A percentile compares a stretch with the other conserved stretches of the same genome.
phyloP scores from a whole-genome alignment of 352 stramenopile genomes.

The Pythium biforme region DNA sequence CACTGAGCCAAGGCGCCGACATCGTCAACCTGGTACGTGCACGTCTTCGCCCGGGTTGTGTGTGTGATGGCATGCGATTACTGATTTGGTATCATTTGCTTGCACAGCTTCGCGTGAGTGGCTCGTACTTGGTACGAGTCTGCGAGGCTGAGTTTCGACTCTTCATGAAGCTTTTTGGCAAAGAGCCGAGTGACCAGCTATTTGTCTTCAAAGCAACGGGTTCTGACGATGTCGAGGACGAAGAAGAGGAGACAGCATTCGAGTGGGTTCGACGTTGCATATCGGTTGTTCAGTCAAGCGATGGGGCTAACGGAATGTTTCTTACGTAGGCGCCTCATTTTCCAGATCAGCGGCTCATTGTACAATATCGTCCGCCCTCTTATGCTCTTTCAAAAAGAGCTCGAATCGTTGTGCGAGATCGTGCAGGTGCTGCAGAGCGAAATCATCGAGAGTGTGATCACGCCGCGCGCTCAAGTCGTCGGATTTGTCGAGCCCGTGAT shows the following conservation, averaged over 20 bases:
- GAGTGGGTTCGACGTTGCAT: conserved; percentile 37
- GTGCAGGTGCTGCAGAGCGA: conserved; percentile 78
- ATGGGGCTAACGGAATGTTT: background rate
- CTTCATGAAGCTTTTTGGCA: conserved; percentile 69
- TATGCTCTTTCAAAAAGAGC: conserved; percentile 69
- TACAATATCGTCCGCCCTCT: conserved; percentile 73
- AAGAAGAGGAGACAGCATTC: conserved; percentile 58
- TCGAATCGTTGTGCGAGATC: conserved; percentile 76
- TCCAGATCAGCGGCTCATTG: conserved; percentile 68
- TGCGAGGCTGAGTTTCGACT: conserved; percentile 76
- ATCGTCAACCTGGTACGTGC: conserved; percentile 62
- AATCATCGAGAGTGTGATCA: conserved; percentile 72
- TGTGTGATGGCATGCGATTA: background rate
- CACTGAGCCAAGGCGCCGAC: conserved; percentile 53
- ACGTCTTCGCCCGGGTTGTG: background rate
- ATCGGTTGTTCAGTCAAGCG: background rate
- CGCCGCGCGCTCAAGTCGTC: conserved; percentile 44
- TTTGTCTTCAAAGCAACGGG: conserved; percentile 39
- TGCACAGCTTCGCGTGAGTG: conserved; percentile 54
- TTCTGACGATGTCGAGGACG: conserved; percentile 33
- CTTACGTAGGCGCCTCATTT: conserved; percentile 56
- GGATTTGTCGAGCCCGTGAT: conserved; percentile 71
- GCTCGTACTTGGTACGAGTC: conserved; percentile 62
- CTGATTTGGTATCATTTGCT: background rate
- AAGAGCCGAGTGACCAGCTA: conserved; percentile 52